phyloP scores from a whole-genome alignment of 2,329 filamentous ascomycete species.

The Juglanconis sp. region DNA sequence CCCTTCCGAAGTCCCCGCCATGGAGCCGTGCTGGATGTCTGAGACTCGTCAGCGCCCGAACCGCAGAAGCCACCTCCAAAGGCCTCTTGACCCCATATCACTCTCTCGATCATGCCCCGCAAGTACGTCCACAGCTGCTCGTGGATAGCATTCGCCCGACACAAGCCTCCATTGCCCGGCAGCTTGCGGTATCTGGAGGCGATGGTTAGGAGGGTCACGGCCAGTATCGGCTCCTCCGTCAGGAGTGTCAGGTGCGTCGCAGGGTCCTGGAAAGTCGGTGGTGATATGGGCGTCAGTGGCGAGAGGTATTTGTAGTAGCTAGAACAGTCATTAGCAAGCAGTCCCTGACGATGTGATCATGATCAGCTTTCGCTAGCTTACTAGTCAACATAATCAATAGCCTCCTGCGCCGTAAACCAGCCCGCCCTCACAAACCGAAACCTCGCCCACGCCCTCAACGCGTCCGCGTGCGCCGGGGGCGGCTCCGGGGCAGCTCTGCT shows the following conservation, averaged over 20 bases:
- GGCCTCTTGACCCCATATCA: conserved; percentile 94
- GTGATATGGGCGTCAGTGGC: conserved; percentile 88
- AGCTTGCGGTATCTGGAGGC: conserved; percentile 83
- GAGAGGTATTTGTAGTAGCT: conserved; percentile 90
- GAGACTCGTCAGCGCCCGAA: conserved; percentile 60
- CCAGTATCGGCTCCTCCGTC: conserved; percentile 87
- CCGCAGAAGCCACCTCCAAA: conserved; percentile 86
- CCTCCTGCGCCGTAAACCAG: conserved; percentile 93
- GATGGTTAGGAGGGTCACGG: conserved; percentile 87
- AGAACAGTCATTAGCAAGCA: conserved; percentile 5
- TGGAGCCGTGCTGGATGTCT: conserved; percentile 66
- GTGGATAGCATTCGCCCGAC: conserved; percentile 86
- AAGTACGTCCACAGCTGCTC: conserved; percentile 94
- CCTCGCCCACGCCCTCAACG: conserved; percentile 81
- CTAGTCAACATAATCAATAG: conserved; percentile 92
- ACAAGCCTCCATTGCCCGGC: conserved; percentile 74
- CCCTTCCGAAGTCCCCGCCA: conserved; percentile 70
- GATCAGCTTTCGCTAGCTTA: conserved; percentile 38
- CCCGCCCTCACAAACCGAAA: conserved; percentile 95
- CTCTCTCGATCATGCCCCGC: conserved; percentile 89
- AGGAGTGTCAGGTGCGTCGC: conserved; percentile 75
- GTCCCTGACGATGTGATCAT: background rate
- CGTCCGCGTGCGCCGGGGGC: conserved; percentile 56
- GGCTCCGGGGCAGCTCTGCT: conserved; percentile 40
- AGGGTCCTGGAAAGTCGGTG: conserved; percentile 84